These are phyloP conservation scores for Hypoxylon sp. DNA, from an alignment of 2,329 filamentous ascomycete genomes.

Conservation along the genomic window DNA sequence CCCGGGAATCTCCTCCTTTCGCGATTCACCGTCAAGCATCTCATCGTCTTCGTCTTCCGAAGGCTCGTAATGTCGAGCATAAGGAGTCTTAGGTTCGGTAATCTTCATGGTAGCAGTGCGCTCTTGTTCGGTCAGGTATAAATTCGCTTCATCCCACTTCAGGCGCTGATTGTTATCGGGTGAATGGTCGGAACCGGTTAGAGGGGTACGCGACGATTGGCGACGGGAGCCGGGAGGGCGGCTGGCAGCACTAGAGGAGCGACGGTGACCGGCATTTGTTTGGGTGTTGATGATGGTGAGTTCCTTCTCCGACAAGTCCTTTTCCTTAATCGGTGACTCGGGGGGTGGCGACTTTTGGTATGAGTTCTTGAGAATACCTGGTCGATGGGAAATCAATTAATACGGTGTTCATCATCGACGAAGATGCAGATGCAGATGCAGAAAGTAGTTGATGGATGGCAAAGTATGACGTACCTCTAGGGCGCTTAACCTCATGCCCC, in stretches of 20 bases:
- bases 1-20: conserved; percentile 86
- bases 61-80: conserved; percentile 92
- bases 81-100: conserved; percentile 97
- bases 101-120: conserved; percentile 98
- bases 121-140: conserved; percentile 97
- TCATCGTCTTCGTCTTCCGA: conserved; percentile 84
- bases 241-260: conserved; percentile 81
- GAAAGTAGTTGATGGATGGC: conserved; percentile 2
- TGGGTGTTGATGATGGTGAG: conserved; percentile 94
- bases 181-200: conserved; percentile 62
- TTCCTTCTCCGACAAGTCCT: conserved; percentile 81
- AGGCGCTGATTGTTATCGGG: conserved; percentile 78
- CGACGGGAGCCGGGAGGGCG: conserved; percentile 77
- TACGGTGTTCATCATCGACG: conserved; percentile 3
- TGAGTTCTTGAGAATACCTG: conserved; percentile 96
- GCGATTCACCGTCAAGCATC: conserved; percentile 67
- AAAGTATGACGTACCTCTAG: conserved; percentile 51
- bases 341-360: conserved; percentile 74
- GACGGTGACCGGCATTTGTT: conserved; percentile 89
- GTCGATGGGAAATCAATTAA: conserved; percentile 22
- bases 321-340: conserved; percentile 64
- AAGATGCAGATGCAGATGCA: conserved; percentile 8
- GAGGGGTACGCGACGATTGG: conserved; percentile 70
- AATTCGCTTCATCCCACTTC: conserved; percentile 98
- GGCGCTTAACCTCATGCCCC: conserved; percentile 48